phyloP scores from a whole-genome alignment of 805 yeast species.

The Ogataea allantospora region DNA sequence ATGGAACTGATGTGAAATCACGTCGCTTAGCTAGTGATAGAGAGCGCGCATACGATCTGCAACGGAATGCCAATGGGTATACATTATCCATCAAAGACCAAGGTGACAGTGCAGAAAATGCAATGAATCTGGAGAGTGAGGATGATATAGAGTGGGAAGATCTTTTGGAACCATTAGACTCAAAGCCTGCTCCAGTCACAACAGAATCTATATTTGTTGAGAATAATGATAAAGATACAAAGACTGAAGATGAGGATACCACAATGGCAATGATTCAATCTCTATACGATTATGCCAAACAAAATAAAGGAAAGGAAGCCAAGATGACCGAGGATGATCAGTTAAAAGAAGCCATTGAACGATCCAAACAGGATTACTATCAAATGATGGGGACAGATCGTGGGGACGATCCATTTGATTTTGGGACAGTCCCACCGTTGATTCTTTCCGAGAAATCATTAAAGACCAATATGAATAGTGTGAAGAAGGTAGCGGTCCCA shows the following conservation, averaged over 20 bases:
- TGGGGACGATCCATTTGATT: constrained; percentile 5
- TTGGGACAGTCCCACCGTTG: constrained; percentile 18
- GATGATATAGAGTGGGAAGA: constrained; percentile 69
- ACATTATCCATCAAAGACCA: constrained; percentile 58
- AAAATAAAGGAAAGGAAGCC: constrained; percentile 23
- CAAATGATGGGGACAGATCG: constrained; percentile 18
- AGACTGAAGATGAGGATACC: constrained; percentile 17
- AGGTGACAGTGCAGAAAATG: constrained; percentile 41
- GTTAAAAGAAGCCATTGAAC: constrained; percentile 46
- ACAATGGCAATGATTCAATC: constrained; percentile 32
- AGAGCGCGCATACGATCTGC: constrained; percentile 70
- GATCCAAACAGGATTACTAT: constrained; percentile 43
- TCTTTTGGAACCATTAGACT: constrained; percentile 32
- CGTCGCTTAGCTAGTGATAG: constrained; percentile 81
- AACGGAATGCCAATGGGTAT: constrained; percentile 82
- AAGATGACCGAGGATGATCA: constrained; percentile 27
- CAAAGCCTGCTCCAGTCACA: constrained; percentile 2
- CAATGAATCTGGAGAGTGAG: constrained; percentile 37
- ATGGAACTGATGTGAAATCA: constrained; percentile 35
- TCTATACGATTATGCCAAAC: constrained; percentile 32
- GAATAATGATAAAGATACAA: constrained; percentile 3
- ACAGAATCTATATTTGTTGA: constrained; percentile 21
- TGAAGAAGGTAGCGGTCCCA: constrained; percentile 14
- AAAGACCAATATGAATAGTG: constrained; percentile 9
- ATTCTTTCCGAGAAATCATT: constrained; percentile 24